These are phyloP conservation scores for Lasiodiplodia hormozganensis DNA, from an alignment of 2,329 filamentous ascomycete species.

Conservation along the genomic window DNA sequence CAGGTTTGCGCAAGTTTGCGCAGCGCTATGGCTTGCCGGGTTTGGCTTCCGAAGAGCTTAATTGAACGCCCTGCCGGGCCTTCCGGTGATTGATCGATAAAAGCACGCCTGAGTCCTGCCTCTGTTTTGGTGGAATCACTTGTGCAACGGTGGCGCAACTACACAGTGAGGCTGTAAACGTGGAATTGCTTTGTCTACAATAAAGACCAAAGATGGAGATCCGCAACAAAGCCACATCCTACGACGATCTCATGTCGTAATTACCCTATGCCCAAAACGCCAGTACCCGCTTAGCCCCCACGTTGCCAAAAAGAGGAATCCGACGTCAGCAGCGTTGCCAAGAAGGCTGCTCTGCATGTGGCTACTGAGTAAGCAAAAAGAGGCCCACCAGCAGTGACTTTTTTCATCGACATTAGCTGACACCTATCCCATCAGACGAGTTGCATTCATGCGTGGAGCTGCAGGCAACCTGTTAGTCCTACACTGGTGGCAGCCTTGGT, in stretches of 20 bases:
- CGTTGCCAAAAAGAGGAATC: slow-evolving; percentile 1
- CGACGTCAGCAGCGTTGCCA: slow-evolving; percentile 4
- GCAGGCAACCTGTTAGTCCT: slow-evolving; percentile 7
- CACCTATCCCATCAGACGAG: slow-evolving; percentile 16
- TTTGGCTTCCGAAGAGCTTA: background rate
- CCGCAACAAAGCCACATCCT: background rate
- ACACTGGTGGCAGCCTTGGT: background rate
- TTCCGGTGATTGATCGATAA: too few relatives aligned
- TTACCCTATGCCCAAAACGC: background rate
- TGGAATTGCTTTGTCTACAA: background rate
- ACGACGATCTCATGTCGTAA: background rate
- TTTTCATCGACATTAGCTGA: background rate
- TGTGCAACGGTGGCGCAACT: background rate
- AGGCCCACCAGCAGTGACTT: background rate
- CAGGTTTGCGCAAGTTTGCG: background rate
- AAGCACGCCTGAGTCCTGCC: background rate
- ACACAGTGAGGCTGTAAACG: background rate
- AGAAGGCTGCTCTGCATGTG: background rate
- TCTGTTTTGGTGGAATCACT: background rate
- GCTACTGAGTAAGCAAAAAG: background rate
- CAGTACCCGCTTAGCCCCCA: background rate
- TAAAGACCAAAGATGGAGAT: background rate
- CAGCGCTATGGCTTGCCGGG: too few relatives aligned
- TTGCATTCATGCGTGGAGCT: slow-evolving; percentile 24
- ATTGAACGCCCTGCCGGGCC: background rate